A percentile compares a stretch with the other conserved stretches of the same genome.
phyloP scores from a whole-genome alignment of 2,329 filamentous ascomycete genomes.

The Colletotrichum filicis region DNA sequence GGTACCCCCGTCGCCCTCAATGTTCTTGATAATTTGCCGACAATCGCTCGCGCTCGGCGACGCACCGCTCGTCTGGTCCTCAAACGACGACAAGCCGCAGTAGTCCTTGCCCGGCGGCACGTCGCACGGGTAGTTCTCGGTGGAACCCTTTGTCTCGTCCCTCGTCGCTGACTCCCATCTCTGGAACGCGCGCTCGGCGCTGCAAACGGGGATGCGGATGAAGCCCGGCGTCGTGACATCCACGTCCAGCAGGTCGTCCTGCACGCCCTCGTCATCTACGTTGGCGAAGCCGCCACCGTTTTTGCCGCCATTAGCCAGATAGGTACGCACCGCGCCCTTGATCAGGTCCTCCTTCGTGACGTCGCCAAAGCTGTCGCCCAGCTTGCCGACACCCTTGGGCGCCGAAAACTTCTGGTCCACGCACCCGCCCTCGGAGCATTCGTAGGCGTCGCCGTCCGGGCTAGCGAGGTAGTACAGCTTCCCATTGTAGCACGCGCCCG shows the following conservation, averaged over 20 bases:
- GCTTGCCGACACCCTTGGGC: constrained; percentile 41
- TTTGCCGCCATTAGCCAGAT: constrained; percentile 37
- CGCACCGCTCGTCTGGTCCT: constrained; percentile 45
- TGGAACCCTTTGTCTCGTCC: constrained; percentile 34
- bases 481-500: constrained; percentile 41
- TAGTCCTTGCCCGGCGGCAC: constrained; percentile 38
- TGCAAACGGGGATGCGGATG: constrained; percentile 51
- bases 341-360: constrained; percentile 43
- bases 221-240: constrained; percentile 45
- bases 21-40: constrained; percentile 46
- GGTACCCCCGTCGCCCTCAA: constrained; percentile 36
- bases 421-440: constrained; percentile 36
- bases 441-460: constrained; percentile 38
- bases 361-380: constrained; percentile 41
- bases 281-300: constrained; percentile 23
- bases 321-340: constrained; percentile 39
- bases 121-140: constrained; percentile 47
- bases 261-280: constrained; percentile 42
- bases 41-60: constrained; percentile 49
- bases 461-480: constrained; percentile 45
- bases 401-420: constrained; percentile 39
- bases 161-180: constrained; percentile 43
- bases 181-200: constrained; percentile 43
- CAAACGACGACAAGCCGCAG: constrained; percentile 46
- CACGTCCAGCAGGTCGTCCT: constrained; percentile 41